Base-by-base conservation (phyloP, 2,329 filamentous ascomycete genomes). In the Lachnellula suecica region DNA sequence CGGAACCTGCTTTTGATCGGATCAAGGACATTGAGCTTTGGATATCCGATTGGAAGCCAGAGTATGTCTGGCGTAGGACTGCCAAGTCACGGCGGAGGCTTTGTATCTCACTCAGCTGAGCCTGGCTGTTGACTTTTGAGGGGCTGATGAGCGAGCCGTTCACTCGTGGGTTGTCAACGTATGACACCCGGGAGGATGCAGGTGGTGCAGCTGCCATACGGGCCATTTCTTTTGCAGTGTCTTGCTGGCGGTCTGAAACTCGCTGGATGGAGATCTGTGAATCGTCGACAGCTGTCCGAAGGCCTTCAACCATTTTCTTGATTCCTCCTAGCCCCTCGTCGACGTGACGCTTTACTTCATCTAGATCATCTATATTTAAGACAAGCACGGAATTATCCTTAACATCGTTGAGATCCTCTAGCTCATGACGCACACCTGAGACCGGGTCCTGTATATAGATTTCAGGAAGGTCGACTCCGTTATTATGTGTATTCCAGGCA, bases 371-470 rank as follows among this genome's bases (percentile, higher is more conserved):
- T 1, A 97, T 81, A 62, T 99, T 99, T 38, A 99, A 76, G 0
- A 94, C 95, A n/a, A 99, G 78, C 1, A 99, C 94, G 1, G 91
- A 91, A 25, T 93, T 84, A 68, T 99, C 94, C 71, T 96, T 97
- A 64, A 99, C 89, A 67, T 99, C 94, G 17, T 78, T 83, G 25
- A 99, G 76, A 66, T 99, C 94, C 69, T 99, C 94, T 22, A 99
- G 75, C 72, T 99, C 94, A 69, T 99, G 93, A 15, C 94, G 87
- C n/a, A 99, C 89, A 1, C 94, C 94, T 8, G 94, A 97, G 2
- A 97, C 82, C 0, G 92, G 88, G 68, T 99, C 94, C 69, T 99
- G 94, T 15, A 99, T 94, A 69, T 99, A 97, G 15, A 99, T 97
- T 63, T 99, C 94, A 0, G 94, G 94, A 42, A 99, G 74, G 67